Evolutionary conservation across 2,329 filamentous ascomycete species (phyloP).

Genomic region (Aureobasidium musti): DNA sequence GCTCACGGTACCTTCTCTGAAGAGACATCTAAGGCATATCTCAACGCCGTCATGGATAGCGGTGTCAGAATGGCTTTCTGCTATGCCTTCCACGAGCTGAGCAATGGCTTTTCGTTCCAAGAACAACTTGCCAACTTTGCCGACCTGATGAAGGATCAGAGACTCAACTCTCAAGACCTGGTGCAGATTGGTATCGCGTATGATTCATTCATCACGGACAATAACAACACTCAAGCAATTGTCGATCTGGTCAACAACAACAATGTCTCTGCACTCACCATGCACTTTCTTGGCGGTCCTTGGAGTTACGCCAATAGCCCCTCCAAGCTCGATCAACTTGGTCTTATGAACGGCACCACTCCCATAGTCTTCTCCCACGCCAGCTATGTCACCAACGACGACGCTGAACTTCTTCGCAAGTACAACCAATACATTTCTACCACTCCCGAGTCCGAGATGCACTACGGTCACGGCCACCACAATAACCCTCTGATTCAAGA

Average conservation of each 20-base stretch:
- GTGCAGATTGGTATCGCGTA: slow-evolving; percentile 2
- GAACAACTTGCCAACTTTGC: slow-evolving; percentile 17
- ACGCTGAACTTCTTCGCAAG: slow-evolving; percentile 49
- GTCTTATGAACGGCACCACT: slow-evolving; percentile 36
- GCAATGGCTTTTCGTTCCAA: slow-evolving; percentile 6
- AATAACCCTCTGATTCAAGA: slow-evolving; percentile 51
- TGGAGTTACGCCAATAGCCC: neutral
- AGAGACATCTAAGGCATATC: slow-evolving; percentile 27
- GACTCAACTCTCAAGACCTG: slow-evolving; percentile 1
- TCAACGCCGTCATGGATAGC: slow-evolving; percentile 27
- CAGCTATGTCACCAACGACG: slow-evolving; percentile 48
- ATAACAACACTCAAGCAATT: slow-evolving; percentile 1
- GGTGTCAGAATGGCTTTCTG: slow-evolving; percentile 36
- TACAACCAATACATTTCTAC: slow-evolving; percentile 59
- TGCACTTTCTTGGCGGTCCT: slow-evolving; percentile 6
- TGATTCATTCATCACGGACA: slow-evolving; percentile 7
- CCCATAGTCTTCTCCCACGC: slow-evolving; percentile 58
- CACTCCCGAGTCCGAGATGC: slow-evolving; percentile 62
- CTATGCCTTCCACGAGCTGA: slow-evolving; percentile 42
- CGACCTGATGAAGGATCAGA: slow-evolving; percentile 4
- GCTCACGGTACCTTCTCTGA: slow-evolving; percentile 49
- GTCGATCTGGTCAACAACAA: slow-evolving; percentile 6
- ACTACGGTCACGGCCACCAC: slow-evolving; percentile 58
- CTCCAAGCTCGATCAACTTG: neutral
- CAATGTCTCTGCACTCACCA: slow-evolving; percentile 8